A percentile compares a stretch with the other conserved stretches of the same genome.
These are phyloP conservation scores for Amaranthus hypochondriacus DNA, from an alignment of 148 eudicot genomes.

Conservation along the genomic window DNA sequence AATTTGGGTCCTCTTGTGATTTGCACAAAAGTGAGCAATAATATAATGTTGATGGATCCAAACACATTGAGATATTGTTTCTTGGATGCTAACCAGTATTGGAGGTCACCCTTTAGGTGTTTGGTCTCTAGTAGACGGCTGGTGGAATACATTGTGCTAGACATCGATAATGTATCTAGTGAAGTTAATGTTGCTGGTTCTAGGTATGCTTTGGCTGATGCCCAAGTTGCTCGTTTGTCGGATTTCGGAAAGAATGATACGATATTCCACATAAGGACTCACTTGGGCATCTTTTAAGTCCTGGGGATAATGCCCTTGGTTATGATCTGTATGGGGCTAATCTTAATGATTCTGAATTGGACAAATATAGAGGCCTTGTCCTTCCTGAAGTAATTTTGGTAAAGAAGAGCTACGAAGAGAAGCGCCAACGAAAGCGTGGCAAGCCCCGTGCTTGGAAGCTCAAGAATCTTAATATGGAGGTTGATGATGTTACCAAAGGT, in stretches of 20 bases:
- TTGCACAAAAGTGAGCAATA: conserved; percentile 50
- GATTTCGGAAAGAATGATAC: conserved; percentile 59
- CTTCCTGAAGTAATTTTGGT: conserved; percentile 52
- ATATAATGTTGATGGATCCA: conserved; percentile 44
- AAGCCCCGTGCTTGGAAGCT: conserved; percentile 79
- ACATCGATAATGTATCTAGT: conserved; percentile 34
- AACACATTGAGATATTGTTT: conserved; percentile 42
- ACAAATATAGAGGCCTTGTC: conserved; percentile 41
- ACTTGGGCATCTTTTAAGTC: conserved; percentile 49
- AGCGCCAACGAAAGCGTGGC: conserved; percentile 44
- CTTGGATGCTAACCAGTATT: conserved; percentile 53
- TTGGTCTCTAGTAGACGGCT: conserved; percentile 50
- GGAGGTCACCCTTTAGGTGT: conserved; percentile 37
- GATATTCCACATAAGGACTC: conserved; percentile 49
- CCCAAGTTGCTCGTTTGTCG: conserved; percentile 50
- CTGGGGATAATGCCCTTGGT: conserved; percentile 72
- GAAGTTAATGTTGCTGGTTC: conserved; percentile 53
- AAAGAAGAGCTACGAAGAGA: conserved; percentile 74
- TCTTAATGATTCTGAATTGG: conserved; percentile 15
- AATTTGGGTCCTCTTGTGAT: conserved; percentile 55
- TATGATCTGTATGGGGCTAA: conserved; percentile 61
- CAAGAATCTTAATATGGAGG: conserved; percentile 56
- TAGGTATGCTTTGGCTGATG: conserved; percentile 57
- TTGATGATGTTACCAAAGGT: conserved; percentile 37
- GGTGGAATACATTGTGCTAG: conserved; percentile 48